Evolutionary conservation across 345 rosid genomes (phyloP).

Genomic region (Carallia pectinifolia): DNA sequence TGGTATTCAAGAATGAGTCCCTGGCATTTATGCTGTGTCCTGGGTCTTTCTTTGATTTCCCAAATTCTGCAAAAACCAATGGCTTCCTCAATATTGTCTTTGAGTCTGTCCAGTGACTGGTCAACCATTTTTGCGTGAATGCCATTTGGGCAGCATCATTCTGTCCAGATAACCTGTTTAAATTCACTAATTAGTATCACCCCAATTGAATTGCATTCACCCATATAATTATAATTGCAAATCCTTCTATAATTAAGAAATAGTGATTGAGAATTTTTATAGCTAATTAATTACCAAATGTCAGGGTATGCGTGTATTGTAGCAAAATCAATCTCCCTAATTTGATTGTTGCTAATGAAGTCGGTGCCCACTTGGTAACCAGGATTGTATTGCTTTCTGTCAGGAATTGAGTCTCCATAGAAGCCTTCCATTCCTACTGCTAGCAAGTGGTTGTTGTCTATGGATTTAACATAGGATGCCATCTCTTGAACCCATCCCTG

Average conservation of each 20-base stretch:
- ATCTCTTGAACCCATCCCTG: conserved; percentile 47
- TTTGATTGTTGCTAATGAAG: conserved; percentile 34
- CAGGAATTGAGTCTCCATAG: conserved; percentile 39
- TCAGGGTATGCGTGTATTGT: conserved; percentile 51
- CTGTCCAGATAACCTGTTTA: conserved; percentile 31
- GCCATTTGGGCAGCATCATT: conserved; percentile 20
- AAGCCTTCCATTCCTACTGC: conserved; percentile 46
- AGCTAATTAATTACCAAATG: conserved; percentile 29
- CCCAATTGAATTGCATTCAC: too few species aligned
- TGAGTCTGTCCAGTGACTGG: conserved; percentile 37
- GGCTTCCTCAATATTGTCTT: conserved; percentile 36
- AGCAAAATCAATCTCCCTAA: conserved; percentile 38
- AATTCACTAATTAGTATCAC: background rate
- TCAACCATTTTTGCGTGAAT: conserved; percentile 39
- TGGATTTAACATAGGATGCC: conserved; percentile 44
- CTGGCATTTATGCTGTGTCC: conserved; percentile 22
- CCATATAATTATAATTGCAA: too few species aligned
- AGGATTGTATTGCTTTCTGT: conserved; percentile 40
- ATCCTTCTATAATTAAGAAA: too few species aligned
- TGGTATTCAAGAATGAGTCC: conserved; percentile 28
- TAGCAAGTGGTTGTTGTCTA: conserved; percentile 42
- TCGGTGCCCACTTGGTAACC: conserved; percentile 42
- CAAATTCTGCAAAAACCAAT: conserved; percentile 44
- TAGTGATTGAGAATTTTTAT: too few species aligned
- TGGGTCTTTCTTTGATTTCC: conserved; percentile 36